Conservation (phyloP, 1,139 yeast genomes). For the Meyerozyma athensensis region DNA sequence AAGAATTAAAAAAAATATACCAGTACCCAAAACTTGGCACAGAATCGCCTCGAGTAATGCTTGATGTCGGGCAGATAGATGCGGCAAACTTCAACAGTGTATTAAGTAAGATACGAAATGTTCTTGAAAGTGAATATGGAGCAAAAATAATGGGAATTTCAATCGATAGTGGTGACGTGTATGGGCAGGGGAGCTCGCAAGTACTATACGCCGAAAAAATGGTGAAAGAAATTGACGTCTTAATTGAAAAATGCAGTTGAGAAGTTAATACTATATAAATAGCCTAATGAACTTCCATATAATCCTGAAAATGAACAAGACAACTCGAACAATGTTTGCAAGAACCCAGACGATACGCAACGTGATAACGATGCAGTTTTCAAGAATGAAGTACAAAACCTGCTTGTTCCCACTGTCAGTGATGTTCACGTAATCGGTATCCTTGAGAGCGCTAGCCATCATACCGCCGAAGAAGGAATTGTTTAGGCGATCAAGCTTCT, state of each 20-base stretch:
- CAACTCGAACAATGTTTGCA: conserved; percentile 37
- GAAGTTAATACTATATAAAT: not conserved
- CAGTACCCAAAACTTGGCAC: conserved; percentile 14
- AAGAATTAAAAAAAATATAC: conserved; percentile 18
- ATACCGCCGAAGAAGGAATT: conserved; percentile 24
- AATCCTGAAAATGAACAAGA: not conserved
- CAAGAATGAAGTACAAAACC: conserved; percentile 3
- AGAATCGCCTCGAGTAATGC: conserved; percentile 21
- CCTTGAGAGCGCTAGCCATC: conserved; percentile 19
- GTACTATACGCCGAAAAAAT: conserved; percentile 1
- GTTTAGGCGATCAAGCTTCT: conserved; percentile 57
- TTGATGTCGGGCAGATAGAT: conserved; percentile 28
- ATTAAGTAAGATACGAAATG: not conserved
- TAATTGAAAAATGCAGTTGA: not conserved
- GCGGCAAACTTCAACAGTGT: conserved; percentile 13
- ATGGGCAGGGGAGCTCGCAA: conserved; percentile 1
- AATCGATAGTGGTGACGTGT: not conserved
- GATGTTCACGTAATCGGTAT: conserved; percentile 12
- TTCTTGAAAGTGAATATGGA: conserved; percentile 9
- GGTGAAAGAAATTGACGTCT: not conserved
- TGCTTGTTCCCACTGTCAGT: conserved; percentile 2
- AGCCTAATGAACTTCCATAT: conserved; percentile 3
- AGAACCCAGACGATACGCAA: conserved; percentile 70
- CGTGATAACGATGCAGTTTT: conserved; percentile 18
- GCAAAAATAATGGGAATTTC: not conserved